Conservation (phyloP, 352 stramenopile species). For the Pythium aphanidermatum region DNA sequence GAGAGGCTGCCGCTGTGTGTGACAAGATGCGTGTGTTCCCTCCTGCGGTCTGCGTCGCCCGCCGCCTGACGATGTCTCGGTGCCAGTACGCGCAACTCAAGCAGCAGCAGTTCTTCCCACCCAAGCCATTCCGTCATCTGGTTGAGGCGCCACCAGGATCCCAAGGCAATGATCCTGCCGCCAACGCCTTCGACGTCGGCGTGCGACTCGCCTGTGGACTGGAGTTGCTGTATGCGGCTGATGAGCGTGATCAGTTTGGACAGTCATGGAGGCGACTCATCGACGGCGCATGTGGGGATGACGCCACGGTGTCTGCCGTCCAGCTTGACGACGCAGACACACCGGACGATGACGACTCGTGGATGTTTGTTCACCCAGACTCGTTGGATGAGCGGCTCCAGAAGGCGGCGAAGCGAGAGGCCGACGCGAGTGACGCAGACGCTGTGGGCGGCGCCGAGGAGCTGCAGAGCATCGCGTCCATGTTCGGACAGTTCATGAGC, state of each 20-base stretch:
- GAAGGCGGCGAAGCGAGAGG: background rate
- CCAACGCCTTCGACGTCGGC: no score
- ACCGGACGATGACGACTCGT: conserved; percentile 66
- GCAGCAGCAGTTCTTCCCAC: conserved; percentile 66
- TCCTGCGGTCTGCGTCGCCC: conserved; percentile 7
- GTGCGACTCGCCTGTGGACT: conserved; percentile 76
- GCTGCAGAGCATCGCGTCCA: conserved; percentile 57
- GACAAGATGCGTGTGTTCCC: conserved; percentile 50
- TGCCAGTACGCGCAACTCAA: conserved; percentile 81
- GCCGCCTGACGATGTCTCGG: conserved; percentile 60
- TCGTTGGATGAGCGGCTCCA: conserved; percentile 63
- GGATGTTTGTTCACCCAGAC: conserved; percentile 73
- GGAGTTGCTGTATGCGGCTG: conserved; percentile 56
- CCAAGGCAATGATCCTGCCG: no score
- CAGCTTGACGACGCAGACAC: background rate
- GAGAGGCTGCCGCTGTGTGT: conserved; percentile 37
- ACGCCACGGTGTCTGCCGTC: background rate
- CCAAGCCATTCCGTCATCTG: conserved; percentile 42
- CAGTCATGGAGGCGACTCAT: conserved; percentile 32
- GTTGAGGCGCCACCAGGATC: background rate
- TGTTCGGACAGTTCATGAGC: conserved; percentile 74
- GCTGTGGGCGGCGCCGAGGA: conserved; percentile 42
- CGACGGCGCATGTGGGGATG: conserved; percentile 10
- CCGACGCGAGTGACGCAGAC: background rate
- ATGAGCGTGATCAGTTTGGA: conserved; percentile 37